phyloP scores from a whole-genome alignment of 768 basidiomycete genomes.

The Chiua virens region DNA sequence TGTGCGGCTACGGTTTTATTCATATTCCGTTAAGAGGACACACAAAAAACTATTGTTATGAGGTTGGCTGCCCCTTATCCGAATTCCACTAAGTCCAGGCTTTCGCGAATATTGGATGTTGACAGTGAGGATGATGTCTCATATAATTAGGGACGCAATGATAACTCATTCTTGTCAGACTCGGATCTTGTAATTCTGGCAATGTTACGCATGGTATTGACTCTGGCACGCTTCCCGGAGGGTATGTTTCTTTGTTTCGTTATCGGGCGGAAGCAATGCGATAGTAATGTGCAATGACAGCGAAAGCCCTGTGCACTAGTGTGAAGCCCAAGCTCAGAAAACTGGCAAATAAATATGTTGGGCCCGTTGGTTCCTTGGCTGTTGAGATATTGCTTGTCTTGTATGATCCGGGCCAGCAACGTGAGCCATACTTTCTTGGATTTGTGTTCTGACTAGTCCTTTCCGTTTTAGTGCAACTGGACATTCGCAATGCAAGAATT shows the following conservation, averaged over 20 bases:
- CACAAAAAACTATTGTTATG: conserved; percentile 1
- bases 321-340: conserved; percentile 11
- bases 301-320: not conserved
- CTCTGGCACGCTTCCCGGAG: conserved; percentile 12
- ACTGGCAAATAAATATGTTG: conserved; percentile 3
- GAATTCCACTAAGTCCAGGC: not conserved
- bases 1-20: not conserved
- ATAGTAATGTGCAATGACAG: not conserved
- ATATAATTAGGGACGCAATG: not conserved
- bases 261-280: not conserved
- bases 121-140: conserved; percentile 1
- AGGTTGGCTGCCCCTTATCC: not conserved
- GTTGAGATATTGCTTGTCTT: conserved; percentile 1
- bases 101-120: conserved; percentile 12
- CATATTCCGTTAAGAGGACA: conserved; percentile 12
- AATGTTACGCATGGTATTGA: conserved; percentile 14
- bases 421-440: not conserved
- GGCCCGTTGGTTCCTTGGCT: conserved; percentile 2
- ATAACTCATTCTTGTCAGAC: conserved; percentile 4
- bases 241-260: conserved; percentile 1
- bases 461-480: conserved; percentile 1
- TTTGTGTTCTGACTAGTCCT: not conserved
- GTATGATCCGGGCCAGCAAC: not conserved
- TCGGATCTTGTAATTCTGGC: conserved; percentile 1
- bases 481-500: conserved; percentile 1